These are phyloP conservation scores for Phlebopus sp. DNA, from an alignment of 1,284 basidiomycete species.

Conservation along the genomic window DNA sequence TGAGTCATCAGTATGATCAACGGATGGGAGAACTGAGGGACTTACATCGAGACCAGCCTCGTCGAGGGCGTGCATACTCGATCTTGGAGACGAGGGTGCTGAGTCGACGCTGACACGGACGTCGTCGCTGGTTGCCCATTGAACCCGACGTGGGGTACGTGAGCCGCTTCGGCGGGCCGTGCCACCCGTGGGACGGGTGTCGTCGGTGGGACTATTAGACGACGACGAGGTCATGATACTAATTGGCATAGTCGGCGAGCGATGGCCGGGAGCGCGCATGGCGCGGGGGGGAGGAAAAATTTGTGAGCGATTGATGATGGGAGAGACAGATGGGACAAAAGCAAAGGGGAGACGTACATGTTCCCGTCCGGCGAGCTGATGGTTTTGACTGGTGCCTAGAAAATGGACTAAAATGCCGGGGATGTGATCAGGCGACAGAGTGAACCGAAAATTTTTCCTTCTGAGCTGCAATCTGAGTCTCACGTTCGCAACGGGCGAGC, in stretches of 20 bases:
- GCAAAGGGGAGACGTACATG: conserved; percentile 10
- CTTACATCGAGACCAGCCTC: conserved; percentile 43
- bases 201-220: conserved; percentile 2
- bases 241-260: conserved; percentile 10
- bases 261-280: conserved; percentile 1
- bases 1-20: conserved; percentile 4
- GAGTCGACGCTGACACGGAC: not conserved
- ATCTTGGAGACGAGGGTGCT: conserved; percentile 10
- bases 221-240: conserved; percentile 21
- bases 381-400: not conserved
- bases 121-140: conserved; percentile 31
- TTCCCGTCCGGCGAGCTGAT: not conserved
- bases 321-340: not conserved
- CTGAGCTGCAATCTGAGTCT: too few relatives aligned
- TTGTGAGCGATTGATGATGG: not conserved
- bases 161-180: conserved; percentile 21
- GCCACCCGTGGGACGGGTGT: conserved; percentile 20
- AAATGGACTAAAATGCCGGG: not conserved
- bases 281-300: not conserved
- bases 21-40: conserved; percentile 8
- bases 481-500: too few relatives aligned
- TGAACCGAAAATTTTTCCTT: not conserved
- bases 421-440: not conserved
- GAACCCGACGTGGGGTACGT: conserved; percentile 40
- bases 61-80: conserved; percentile 35